Percentiles rank a stretch among this genome's conserved stretches.
Conservation (phyloP, 208 protist genomes). For the Trypanosoma avium region DNA sequence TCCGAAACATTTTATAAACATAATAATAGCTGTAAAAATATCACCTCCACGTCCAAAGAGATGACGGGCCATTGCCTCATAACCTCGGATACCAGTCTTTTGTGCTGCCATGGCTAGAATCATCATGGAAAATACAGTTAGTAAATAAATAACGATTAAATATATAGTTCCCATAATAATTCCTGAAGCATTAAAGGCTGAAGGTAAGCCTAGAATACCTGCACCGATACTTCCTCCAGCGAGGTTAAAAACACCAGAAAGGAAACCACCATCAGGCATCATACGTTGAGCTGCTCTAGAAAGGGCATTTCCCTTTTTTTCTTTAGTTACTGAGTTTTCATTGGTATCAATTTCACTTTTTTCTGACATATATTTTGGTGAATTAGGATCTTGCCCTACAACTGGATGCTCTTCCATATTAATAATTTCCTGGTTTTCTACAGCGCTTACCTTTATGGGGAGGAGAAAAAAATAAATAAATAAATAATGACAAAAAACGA, state of each 20-base stretch:
- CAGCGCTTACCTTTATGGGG: too few species aligned
- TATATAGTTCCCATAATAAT: constrained; percentile 65
- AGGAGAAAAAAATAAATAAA: too few species aligned
- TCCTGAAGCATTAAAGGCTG: constrained; percentile 55
- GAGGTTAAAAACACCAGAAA: constrained; percentile 69
- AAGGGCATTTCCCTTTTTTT: background rate
- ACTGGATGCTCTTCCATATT: too few species aligned
- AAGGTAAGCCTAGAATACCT: constrained; percentile 64
- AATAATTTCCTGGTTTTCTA: too few species aligned
- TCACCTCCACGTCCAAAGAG: constrained; percentile 56
- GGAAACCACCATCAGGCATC: constrained; percentile 44
- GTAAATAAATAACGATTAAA: constrained; percentile 55
- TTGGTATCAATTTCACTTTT: background rate
- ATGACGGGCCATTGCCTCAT: constrained; percentile 53
- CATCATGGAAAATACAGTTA: constrained; percentile 70
- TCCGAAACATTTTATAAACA: constrained; percentile 77
- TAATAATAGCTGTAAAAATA: constrained; percentile 60
- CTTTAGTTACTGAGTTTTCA: background rate
- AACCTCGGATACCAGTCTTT: constrained; percentile 60
- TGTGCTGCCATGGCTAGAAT: constrained; percentile 43
- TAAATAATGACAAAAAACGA: too few species aligned
- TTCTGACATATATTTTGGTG: too few species aligned
- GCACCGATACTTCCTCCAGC: constrained; percentile 64
- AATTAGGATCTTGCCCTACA: too few species aligned
- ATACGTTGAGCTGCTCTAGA: background rate